Percentiles rank a stretch among this genome's conserved stretches.
Evolutionary conservation across 108 stramenopile species (phyloP).

Genomic region (Schizochytrium sp.): DNA sequence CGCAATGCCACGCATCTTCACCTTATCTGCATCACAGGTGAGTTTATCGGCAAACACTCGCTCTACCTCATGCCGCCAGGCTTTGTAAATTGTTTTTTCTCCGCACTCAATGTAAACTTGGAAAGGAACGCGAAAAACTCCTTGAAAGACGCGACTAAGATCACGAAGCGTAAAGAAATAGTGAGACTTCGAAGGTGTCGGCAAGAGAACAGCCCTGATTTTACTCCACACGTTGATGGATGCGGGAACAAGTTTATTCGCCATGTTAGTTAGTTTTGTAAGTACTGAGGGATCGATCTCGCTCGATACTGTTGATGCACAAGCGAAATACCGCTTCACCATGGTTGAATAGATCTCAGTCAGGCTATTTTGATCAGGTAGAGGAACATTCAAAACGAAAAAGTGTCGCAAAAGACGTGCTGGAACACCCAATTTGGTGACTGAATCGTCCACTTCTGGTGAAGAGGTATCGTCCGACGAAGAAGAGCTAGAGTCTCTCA

Average conservation of each 20-base stretch:
- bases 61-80: conserved; percentile 73
- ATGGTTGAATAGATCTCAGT: conserved; percentile 70
- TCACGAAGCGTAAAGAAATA: conserved; percentile 74
- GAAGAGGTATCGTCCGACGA: not conserved
- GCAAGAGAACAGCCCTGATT: conserved; percentile 66
- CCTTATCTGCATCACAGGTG: conserved; percentile 68
- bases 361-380: conserved; percentile 64
- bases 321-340: conserved; percentile 65
- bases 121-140: conserved; percentile 66
- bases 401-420: conserved; percentile 74
- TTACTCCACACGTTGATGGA: conserved; percentile 71
- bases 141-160: conserved; percentile 72
- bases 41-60: conserved; percentile 74
- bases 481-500: not conserved
- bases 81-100: conserved; percentile 53
- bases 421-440: conserved; percentile 68
- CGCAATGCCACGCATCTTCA: conserved; percentile 19
- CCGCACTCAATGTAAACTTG: conserved; percentile 2
- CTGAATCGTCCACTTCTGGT: not conserved
- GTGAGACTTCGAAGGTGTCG: conserved; percentile 75
- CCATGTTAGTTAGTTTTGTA: conserved; percentile 29
- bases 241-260: conserved; percentile 61
- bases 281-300: not conserved
- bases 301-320: not conserved
- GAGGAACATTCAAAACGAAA: conserved; percentile 70